Base-by-base conservation (phyloP, 2,329 filamentous ascomycete genomes). In the Diplodia scrobiculata region DNA sequence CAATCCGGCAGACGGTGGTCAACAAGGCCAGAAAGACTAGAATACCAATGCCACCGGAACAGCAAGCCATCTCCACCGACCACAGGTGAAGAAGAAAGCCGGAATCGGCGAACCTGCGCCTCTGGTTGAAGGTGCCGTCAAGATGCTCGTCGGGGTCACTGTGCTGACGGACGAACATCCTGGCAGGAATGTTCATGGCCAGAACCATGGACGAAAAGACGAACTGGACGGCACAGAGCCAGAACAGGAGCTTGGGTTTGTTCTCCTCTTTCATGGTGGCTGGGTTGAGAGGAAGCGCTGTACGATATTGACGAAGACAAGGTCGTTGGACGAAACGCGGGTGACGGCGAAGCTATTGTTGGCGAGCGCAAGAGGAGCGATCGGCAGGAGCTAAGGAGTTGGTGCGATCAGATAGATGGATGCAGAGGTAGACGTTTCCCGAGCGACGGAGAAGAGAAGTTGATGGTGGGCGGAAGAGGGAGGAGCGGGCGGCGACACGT, bases 51-150 rank as follows among this genome's bases (percentile, higher is more conserved):
- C 27, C 2, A 1, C 27, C 58, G 11, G 45, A 62, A 1, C 5
- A 14, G 41, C 41, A 62, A 29, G 58, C 58, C 2, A 50, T 2
- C 13, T 62, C 45, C 5, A 50, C 17, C 17, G 58, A 27, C 58
- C 58, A 62, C n/a, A 62, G 58, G 29, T 62, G n/a, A n/a, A 62
- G 58, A 13, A n/a, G 14, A 41, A 62, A 62, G 25, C 14, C 13
- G 10, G 58, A 62, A 11, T 36, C n/a, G n/a, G 10, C 14, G 3
- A 50, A 5, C 27, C 32, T 19, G 58, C 58, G 58, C 5, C n/a
- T n/a, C 45, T 62, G 58, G 45, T n/a, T 36, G 5, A 14, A 5
- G 5, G 11, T 14, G 41, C 58, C 58, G 2, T 19, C 5, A 19
- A 62, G 5, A 9, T 34, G 45, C 36, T 13, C 32, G 45, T 62